A percentile compares a stretch with the other conserved stretches of the same genome.
phyloP scores from a whole-genome alignment of 306 rosid genomes.

The Mucuna pruriens region DNA sequence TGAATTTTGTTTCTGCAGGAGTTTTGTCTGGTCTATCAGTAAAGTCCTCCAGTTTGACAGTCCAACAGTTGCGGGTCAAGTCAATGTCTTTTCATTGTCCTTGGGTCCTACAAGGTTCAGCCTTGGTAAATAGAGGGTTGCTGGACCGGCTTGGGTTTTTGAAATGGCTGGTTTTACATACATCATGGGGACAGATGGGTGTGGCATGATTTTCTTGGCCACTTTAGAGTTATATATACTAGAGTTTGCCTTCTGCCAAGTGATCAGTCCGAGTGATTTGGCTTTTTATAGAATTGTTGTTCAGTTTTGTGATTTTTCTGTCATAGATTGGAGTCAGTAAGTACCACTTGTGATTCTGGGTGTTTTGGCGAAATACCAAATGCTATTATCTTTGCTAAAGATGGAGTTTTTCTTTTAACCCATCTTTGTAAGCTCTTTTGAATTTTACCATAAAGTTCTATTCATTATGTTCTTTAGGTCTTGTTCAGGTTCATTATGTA shows the following conservation, averaged over 20 bases:
- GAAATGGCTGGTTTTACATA: constrained; percentile 49
- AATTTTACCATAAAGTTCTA: neutral
- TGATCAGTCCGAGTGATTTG: neutral
- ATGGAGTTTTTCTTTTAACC: constrained; percentile 23
- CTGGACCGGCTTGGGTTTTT: constrained; percentile 49
- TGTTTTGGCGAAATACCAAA: constrained; percentile 51
- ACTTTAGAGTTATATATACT: constrained; percentile 29
- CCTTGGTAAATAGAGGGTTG: constrained; percentile 43
- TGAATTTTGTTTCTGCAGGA: constrained; percentile 41
- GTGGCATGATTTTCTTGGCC: constrained; percentile 38
- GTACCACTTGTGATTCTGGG: constrained; percentile 21
- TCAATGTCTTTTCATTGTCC: constrained; percentile 41
- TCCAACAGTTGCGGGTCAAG: constrained; percentile 43
- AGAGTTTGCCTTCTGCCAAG: constrained; percentile 1
- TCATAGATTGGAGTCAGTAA: constrained; percentile 42
- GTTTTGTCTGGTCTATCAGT: constrained; percentile 22
- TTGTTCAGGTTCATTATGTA: neutral
- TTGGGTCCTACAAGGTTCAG: constrained; percentile 36
- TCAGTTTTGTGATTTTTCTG: constrained; percentile 22
- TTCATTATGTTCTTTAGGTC: neutral
- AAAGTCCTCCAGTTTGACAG: constrained; percentile 35
- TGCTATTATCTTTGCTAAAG: constrained; percentile 16
- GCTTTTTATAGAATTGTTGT: constrained; percentile 26
- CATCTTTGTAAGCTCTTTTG: constrained; percentile 3
- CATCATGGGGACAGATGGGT: constrained; percentile 17